A percentile compares a stretch with the other conserved stretches of the same genome.
These are phyloP conservation scores for Naegleria gruberi DNA, from an alignment of 208 protist genomes.

Conservation along the genomic window DNA sequence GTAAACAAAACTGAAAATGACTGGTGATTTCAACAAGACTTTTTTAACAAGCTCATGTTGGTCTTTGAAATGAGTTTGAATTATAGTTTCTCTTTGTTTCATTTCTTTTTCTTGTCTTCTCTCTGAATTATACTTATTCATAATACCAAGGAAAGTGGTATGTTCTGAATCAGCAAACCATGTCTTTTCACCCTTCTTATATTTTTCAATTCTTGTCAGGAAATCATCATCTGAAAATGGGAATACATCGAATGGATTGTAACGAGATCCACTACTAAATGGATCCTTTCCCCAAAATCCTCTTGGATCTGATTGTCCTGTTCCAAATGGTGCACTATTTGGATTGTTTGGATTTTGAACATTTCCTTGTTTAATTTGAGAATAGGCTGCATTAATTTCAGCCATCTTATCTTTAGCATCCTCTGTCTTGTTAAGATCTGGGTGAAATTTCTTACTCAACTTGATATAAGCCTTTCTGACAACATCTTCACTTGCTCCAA, in stretches of 20 bases:
- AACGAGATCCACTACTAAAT: neutral
- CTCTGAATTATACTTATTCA: neutral
- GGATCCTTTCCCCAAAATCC: neutral
- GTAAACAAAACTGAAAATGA: neutral
- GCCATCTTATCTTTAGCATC: conserved; percentile 12
- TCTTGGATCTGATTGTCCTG: neutral
- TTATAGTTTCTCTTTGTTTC: neutral
- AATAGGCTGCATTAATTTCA: conserved; percentile 23
- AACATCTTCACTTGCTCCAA: neutral
- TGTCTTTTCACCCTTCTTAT: neutral
- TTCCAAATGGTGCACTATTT: neutral
- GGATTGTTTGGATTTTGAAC: neutral
- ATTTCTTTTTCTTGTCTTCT: neutral
- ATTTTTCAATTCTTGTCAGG: neutral
- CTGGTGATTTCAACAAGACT: neutral
- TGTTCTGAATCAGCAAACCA: neutral
- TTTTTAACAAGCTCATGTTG: neutral
- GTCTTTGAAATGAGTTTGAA: neutral
- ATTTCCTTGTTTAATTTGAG: conserved; percentile 23
- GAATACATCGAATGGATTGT: neutral
- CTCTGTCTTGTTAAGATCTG: neutral
- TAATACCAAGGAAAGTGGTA: neutral
- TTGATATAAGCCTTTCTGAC: neutral
- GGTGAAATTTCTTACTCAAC: neutral
- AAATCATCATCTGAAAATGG: neutral